Conservation (phyloP, 2,329 filamentous ascomycete genomes). For the Grosmannia huntii region DNA sequence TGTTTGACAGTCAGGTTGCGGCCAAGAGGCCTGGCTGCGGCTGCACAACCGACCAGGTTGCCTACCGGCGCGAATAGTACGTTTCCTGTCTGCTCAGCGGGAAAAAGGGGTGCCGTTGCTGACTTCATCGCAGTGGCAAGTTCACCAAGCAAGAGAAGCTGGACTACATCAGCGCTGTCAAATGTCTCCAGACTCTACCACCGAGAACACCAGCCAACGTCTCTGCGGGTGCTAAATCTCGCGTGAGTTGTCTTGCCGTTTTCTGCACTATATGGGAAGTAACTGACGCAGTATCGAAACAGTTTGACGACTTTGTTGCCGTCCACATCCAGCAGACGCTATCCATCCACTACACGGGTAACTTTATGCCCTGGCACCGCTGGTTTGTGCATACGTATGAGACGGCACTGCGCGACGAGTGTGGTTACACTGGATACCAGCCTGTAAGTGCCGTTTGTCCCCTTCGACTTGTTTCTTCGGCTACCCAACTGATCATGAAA, state of each 20-base stretch:
- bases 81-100: background rate
- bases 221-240: conserved; percentile 22
- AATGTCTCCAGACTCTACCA: conserved; percentile 22
- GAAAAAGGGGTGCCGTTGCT: background rate
- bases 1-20: background rate
- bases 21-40: background rate
- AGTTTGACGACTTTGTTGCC: conserved; percentile 15
- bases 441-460: conserved; percentile 12
- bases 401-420: conserved; percentile 19
- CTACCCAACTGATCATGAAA: conserved; percentile 3
- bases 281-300: background rate
- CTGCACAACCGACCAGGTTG: background rate
- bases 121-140: conserved; percentile 12
- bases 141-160: conserved; percentile 21
- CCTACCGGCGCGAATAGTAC: conserved; percentile 3
- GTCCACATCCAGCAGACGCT: conserved; percentile 11
- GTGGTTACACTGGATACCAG: conserved; percentile 15
- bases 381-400: conserved; percentile 21
- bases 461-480: background rate
- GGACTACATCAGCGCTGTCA: conserved; percentile 24
- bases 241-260: conserved; percentile 8
- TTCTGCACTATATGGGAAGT: background rate
- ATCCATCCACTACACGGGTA: conserved; percentile 13
- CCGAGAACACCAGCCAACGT: conserved; percentile 16
- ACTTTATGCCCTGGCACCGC: conserved; percentile 24